Base-by-base conservation (phyloP, 176 grass and related monocot species). In the sorghum (Sorghum bicolor) region DNA sequence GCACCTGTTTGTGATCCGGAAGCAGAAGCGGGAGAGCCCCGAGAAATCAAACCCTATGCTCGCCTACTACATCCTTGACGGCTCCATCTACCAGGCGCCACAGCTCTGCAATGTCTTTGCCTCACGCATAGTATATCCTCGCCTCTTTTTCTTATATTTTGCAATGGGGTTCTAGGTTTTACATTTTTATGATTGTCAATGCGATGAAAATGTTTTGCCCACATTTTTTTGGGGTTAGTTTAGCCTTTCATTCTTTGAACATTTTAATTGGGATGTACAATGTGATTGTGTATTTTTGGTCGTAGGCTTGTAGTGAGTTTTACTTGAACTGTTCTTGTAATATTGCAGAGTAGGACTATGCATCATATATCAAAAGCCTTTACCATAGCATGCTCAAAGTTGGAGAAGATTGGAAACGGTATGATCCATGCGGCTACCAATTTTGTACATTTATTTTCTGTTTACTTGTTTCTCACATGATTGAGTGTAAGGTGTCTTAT, bases 41-140 rank as follows among this genome's bases (percentile, higher is more conserved):
- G 96, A 98, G 45, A 98, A 89, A 78, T 82, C 89, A 9, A 82
- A 2, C 39, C 74, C 89, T 37, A 82, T 98, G 91, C 96, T 98
- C 40, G 50, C 85, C 7, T 98, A 98, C 75, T 98, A 98, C 84
- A 90, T 98, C 84, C 93, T 98, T 7, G 96, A 98, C 19, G 96
- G 96, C 1, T 98, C 93, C 62, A 95, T 95, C 90, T 98, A 98
- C 85, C 96, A 98, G 93, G 85, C 96, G 60, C 96, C 96, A n/a
- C 96, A 89, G 91, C 96, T 98, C 38, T 85, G 93, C 82, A 95
- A 82, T 76, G 93, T 98, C 70, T 98, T 98, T 74, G 93, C 96
- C 4, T 86, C 96, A 64, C 96, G 93, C 79, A 95, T 98, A 7
- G 96, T 98, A 86, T 90, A 82, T 19, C 6, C 53, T 82, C 61